phyloP scores from a whole-genome alignment of 2,329 filamentous ascomycete genomes.

The Coleophoma cylindrospora region DNA sequence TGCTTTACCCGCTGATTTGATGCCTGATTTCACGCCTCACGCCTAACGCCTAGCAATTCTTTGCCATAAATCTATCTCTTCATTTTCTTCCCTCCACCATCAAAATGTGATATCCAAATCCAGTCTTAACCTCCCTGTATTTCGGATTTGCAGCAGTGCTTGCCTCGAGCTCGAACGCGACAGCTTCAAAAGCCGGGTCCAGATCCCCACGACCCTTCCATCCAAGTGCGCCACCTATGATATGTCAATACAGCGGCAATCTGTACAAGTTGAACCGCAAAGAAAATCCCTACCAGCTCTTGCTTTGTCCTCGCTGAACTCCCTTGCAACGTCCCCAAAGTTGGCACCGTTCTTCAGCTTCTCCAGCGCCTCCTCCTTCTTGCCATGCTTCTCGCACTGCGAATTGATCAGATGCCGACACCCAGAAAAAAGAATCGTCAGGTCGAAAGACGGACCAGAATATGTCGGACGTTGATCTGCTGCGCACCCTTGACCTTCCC shows the following conservation, averaged over 20 bases:
- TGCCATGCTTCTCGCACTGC: constrained; percentile 69
- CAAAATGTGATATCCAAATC: constrained; percentile 74
- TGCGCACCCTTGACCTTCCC: constrained; percentile 55
- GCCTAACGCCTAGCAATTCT: too few species aligned
- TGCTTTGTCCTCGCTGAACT: constrained; percentile 74
- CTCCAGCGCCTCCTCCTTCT: constrained; percentile 69
- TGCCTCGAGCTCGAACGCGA: constrained; percentile 63
- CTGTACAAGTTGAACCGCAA: constrained; percentile 1
- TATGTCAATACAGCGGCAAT: constrained; percentile 4
- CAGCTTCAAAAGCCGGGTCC: constrained; percentile 65
- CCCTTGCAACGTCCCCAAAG: constrained; percentile 70
- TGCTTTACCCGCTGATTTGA: too few species aligned
- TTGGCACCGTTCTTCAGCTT: constrained; percentile 62
- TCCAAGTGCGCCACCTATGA: constrained; percentile 61
- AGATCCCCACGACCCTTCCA: constrained; percentile 68
- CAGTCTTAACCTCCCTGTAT: constrained; percentile 67
- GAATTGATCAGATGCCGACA: constrained; percentile 7
- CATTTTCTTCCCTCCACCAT: constrained; percentile 52
- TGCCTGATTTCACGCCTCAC: too few species aligned
- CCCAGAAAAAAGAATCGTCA: background rate
- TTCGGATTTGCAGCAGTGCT: constrained; percentile 62
- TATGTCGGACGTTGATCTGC: constrained; percentile 70
- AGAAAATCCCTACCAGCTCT: constrained; percentile 44
- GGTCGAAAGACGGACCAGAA: constrained; percentile 29
- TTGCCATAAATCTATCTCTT: background rate